Conservation (phyloP, 495 filamentous ascomycete genomes). For the Sabuloglossum arenarium region DNA sequence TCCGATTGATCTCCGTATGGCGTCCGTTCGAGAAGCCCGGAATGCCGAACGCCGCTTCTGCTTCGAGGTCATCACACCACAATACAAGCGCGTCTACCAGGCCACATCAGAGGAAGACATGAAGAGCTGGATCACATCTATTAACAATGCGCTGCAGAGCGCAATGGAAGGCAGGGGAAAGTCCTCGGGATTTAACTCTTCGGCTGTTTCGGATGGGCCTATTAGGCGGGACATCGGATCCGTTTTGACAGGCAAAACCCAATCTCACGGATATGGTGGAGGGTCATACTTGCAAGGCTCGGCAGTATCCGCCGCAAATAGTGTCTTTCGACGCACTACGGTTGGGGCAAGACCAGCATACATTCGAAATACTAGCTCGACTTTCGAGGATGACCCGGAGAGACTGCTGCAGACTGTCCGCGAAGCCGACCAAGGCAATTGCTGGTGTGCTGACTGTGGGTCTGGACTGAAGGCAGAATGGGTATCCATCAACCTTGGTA, state of each 20-base stretch:
- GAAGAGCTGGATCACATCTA: constrained; percentile 86
- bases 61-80: constrained; percentile 95
- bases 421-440: constrained; percentile 82
- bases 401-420: constrained; percentile 72
- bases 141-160: constrained; percentile 93
- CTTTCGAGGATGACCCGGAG: constrained; percentile 61
- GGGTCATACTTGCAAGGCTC: constrained; percentile 5
- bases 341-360: constrained; percentile 74
- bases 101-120: constrained; percentile 96
- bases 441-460: constrained; percentile 87
- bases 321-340: constrained; percentile 61
- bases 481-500: constrained; percentile 95
- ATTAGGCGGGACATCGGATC: constrained; percentile 70
- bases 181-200: constrained; percentile 23
- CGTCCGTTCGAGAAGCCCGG: constrained; percentile 85
- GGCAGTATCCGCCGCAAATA: constrained; percentile 25
- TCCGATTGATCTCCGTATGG: constrained; percentile 90
- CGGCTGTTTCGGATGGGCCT: constrained; percentile 26
- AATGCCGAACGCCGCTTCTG: constrained; percentile 91
- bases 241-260: constrained; percentile 82
- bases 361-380: constrained; percentile 40
- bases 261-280: constrained; percentile 33
- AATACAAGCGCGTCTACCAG: constrained; percentile 93
- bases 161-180: constrained; percentile 66
- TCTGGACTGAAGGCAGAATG: constrained; percentile 86